Base-by-base conservation (phyloP, 2,329 filamentous ascomycete genomes). In the Curvularia sp. region DNA sequence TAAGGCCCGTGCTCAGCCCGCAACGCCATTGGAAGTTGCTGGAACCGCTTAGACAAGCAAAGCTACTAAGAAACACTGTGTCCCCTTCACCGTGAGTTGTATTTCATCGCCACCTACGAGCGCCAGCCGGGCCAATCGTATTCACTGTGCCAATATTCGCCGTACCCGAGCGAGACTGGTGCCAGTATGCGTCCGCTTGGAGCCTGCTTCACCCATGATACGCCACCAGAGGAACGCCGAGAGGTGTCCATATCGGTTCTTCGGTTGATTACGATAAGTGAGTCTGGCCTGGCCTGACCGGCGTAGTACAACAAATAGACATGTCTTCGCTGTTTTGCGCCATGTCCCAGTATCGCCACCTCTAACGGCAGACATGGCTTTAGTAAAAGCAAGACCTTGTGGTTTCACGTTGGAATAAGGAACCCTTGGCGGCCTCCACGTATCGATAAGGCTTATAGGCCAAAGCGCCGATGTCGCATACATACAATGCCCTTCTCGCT, bases 1-100 rank as follows among this genome's bases (percentile, higher is more conserved):
- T 64, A 57, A 57, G 64, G 67, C 53, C 63, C 58, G 62, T 52
- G 57, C 60, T 66, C 64, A 25, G 63, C 59, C 70, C 71, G 67
- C 71, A 67, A 63, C 68, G 68, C 63, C 45, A 74, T 42, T 60
- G 55, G 71, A 75, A 74, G 39, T 60, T 61, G 52, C 56, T 70
- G 61, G 71, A 73, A 73, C 46, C 55, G 58, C 53, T 45, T 57
- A 59, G 64, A 62, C 49, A 49, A 25, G 53, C 57, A 55, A 51
- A 52, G 34, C 57, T 49, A 53, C 45, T 54, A 60, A 51, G 43
- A 53, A 60, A 65, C 57, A 70, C 61, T 45, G 66, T 67, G 64
- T 66, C 63, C 57, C 57, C 53, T 66, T 53, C 53, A 55, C 52
- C 27, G 27, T 39, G 27, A 21, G 49, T 18, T 32, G 34, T 30